phyloP scores from a whole-genome alignment of 495 filamentous ascomycete species.

The Jackrogersella minutella region DNA sequence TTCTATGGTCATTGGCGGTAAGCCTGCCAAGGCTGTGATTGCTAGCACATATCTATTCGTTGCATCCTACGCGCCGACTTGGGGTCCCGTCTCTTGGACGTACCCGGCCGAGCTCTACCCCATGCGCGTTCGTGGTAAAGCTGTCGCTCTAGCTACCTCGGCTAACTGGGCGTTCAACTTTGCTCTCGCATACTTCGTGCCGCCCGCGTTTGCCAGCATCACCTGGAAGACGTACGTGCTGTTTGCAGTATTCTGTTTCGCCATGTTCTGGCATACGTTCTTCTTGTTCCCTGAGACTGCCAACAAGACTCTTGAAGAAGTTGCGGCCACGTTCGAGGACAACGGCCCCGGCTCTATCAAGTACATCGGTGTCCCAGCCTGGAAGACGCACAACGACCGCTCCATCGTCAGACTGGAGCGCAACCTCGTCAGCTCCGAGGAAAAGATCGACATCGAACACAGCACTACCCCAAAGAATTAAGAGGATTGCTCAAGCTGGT shows the following conservation, averaged over 20 bases:
- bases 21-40: constrained; percentile 73
- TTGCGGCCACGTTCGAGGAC: constrained; percentile 73
- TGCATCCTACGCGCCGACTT: constrained; percentile 77
- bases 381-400: constrained; percentile 66
- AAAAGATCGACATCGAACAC: constrained; percentile 43
- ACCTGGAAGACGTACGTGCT: constrained; percentile 77
- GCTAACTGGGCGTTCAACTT: constrained; percentile 85
- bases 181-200: constrained; percentile 80
- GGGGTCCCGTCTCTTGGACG: constrained; percentile 76
- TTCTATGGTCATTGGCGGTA: constrained; percentile 61
- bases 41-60: constrained; percentile 82
- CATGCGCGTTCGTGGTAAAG: constrained; percentile 74
- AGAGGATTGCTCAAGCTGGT: neutral
- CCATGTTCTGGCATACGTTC: constrained; percentile 77
- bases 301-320: constrained; percentile 82
- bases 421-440: constrained; percentile 45
- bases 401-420: constrained; percentile 44
- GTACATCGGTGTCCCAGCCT: constrained; percentile 71
- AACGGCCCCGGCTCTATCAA: constrained; percentile 58
- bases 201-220: constrained; percentile 76
- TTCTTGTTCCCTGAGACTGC: constrained; percentile 85
- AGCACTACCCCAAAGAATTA: constrained; percentile 9
- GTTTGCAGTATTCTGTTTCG: constrained; percentile 78
- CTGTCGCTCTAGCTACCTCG: constrained; percentile 74
- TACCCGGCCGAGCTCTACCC: constrained; percentile 82